Evolutionary conservation across 2,329 filamentous ascomycete genomes (phyloP).

Genomic region (Chaetomiaceae sp.): DNA sequence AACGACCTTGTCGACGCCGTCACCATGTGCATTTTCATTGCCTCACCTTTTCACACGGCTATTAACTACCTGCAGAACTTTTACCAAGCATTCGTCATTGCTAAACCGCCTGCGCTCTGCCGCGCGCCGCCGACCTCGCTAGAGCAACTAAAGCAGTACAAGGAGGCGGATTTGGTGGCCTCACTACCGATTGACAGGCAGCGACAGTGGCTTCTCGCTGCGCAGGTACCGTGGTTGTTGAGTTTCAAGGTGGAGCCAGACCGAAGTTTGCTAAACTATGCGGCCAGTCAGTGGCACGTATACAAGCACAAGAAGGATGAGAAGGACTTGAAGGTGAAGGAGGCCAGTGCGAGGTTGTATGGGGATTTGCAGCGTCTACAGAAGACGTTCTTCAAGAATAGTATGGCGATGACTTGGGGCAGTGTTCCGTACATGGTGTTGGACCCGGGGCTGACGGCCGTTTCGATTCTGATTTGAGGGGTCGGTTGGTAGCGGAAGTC

Average conservation of each 20-base stretch:
- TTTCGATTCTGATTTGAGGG: constrained; percentile 33
- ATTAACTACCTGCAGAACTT: constrained; percentile 51
- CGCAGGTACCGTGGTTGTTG: constrained; percentile 43
- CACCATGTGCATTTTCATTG: constrained; percentile 51
- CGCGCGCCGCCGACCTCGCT: constrained; percentile 32
- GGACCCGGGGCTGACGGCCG: constrained; percentile 36
- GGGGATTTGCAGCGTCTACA: constrained; percentile 29
- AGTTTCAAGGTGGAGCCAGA: constrained; percentile 40
- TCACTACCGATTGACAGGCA: constrained; percentile 41
- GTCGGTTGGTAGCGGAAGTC: neutral
- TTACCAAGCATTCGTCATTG: constrained; percentile 45
- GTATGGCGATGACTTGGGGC: constrained; percentile 32
- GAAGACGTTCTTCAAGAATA: constrained; percentile 31
- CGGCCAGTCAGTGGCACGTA: constrained; percentile 35
- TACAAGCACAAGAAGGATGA: constrained; percentile 26
- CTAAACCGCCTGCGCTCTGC: constrained; percentile 41
- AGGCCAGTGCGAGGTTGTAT: constrained; percentile 30
- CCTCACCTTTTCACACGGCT: constrained; percentile 46
- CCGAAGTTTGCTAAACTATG: constrained; percentile 39
- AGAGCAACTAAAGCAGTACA: constrained; percentile 30
- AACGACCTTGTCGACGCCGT: constrained; percentile 41
- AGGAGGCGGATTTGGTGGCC: constrained; percentile 34
- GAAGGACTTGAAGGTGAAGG: constrained; percentile 24
- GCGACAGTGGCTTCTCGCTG: constrained; percentile 42
- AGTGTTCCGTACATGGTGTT: constrained; percentile 37